Conservation (phyloP, 2,329 filamentous ascomycete species). For the Rhytidhysteron rufulum region DNA sequence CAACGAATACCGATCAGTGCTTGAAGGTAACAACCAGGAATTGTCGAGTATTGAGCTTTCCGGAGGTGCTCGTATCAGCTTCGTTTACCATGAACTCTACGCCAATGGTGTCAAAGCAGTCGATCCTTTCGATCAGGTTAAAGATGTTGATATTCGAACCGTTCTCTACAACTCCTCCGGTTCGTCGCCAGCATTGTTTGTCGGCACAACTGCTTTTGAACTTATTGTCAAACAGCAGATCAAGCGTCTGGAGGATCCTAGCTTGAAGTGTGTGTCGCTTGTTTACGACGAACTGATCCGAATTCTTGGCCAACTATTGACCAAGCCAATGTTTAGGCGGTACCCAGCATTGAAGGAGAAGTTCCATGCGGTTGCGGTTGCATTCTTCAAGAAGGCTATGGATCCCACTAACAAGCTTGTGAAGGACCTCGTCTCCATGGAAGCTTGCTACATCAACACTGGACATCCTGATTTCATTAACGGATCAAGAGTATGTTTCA, state of each 20-base stretch:
- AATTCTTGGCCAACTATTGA: constrained; percentile 84
- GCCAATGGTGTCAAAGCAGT: constrained; percentile 96
- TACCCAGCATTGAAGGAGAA: constrained; percentile 97
- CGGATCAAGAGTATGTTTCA: constrained; percentile 69
- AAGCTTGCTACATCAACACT: constrained; percentile 96
- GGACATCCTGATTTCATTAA: constrained; percentile 97
- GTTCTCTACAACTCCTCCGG: constrained; percentile 99
- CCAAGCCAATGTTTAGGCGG: constrained; percentile 84
- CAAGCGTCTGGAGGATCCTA: constrained; percentile 91
- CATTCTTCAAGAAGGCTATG: constrained; percentile 98
- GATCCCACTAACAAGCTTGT: constrained; percentile 98
- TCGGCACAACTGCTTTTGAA: constrained; percentile 97
- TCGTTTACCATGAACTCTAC: constrained; percentile 98
- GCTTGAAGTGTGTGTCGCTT: constrained; percentile 92
- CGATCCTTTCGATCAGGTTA: constrained; percentile 95
- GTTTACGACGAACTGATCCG: constrained; percentile 97
- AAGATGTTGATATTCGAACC: constrained; percentile 95
- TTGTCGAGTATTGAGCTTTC: constrained; percentile 92
- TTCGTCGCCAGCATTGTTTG: constrained; percentile 92
- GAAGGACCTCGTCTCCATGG: constrained; percentile 88
- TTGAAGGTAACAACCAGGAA: constrained; percentile 96
- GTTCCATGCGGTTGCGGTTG: constrained; percentile 86
- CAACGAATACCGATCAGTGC: constrained; percentile 92
- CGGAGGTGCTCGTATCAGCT: constrained; percentile 95
- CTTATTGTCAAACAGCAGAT: constrained; percentile 99